Evolutionary conservation across 2,329 filamentous ascomycete species (phyloP), one percentile per base, ranked within the genome.

Genomic region (Tolypocladium album): DNA sequence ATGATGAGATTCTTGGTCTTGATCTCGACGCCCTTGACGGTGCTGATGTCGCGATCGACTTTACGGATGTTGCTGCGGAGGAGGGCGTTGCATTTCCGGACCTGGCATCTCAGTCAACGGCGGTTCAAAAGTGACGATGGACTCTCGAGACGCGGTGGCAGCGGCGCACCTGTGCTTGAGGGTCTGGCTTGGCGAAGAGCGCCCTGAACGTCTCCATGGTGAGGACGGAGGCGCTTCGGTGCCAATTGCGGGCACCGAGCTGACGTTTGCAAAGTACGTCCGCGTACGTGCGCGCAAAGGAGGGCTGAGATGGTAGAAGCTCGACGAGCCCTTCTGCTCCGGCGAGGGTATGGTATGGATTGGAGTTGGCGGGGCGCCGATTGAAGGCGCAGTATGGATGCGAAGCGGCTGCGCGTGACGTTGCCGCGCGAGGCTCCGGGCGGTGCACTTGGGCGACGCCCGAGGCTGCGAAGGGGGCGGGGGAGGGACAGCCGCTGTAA

Each of bases 31-130:
- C 84, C 79, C 74, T 90, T 92, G 65, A 94, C 84, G 65, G 86
- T 81, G 59, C 82, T 76, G 71, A 99, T 93, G 76, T 97, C 92
- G 71, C 94, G 92, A 74, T 99, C 94, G 68, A 99, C 84, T 72
- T 96, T 93, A 70, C 94, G 92, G 63, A 91, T 88, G 75, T 97
- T 97, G 71, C 86, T 79, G 62, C 93, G 90, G 68, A 99, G 88
- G 63, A 97, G 84, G 63, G 85, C 80, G 75, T 97, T 96, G 76
- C 93, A 97, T 87, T 97, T 97, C 64, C 92, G 88, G 76, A 94
- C 88, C 93, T 99, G 68, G 36, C 27, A 61, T 43, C 57, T 42
- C 59, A 40, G n/a, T 47, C 7, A 27, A 64, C 56, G 61, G 39
- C 52, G 57, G 59, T 59, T 34, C 61, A 56, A 36, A 38, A 31